Percentiles rank a stretch among this genome's conserved stretches.
Evolutionary conservation across 495 filamentous ascomycete species (phyloP).

Genomic region (Penicillium steckii): DNA sequence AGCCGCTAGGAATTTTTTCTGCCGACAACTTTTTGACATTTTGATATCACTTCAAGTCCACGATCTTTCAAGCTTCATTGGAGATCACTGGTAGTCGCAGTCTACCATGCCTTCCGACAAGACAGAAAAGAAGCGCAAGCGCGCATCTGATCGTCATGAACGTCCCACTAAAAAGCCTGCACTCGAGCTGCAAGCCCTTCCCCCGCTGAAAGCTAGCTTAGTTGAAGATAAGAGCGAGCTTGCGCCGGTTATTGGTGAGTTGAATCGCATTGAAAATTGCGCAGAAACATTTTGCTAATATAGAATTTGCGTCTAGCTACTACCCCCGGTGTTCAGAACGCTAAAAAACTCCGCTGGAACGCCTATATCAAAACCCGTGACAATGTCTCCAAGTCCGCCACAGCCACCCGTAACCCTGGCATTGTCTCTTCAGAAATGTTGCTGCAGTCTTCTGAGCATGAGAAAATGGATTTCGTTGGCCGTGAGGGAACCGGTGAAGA

Average conservation of each 20-base stretch:
- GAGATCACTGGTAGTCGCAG: not conserved
- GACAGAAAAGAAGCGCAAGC: constrained; percentile 73
- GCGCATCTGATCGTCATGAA: constrained; percentile 51
- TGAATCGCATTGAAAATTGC: not conserved
- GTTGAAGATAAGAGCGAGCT: constrained; percentile 56
- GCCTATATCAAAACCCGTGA: constrained; percentile 59
- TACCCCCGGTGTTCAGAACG: constrained; percentile 63
- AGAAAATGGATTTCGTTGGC: constrained; percentile 76
- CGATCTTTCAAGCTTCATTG: constrained; percentile 12
- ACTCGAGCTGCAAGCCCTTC: constrained; percentile 43
- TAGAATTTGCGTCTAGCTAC: constrained; percentile 48
- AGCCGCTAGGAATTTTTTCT: constrained; percentile 30
- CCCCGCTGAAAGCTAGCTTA: constrained; percentile 53
- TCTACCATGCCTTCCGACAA: constrained; percentile 50
- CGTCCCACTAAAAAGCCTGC: constrained; percentile 64
- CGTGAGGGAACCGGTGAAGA: constrained; percentile 64
- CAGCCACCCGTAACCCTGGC: constrained; percentile 41
- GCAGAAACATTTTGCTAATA: constrained; percentile 7
- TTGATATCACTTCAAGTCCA: constrained; percentile 22
- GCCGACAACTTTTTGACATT: constrained; percentile 23
- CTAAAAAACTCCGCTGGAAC: constrained; percentile 56
- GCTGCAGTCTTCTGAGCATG: constrained; percentile 73
- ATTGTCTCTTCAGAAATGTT: constrained; percentile 62
- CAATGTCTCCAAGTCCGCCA: constrained; percentile 30
- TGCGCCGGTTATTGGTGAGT: constrained; percentile 58